Percentiles rank a stretch among this genome's conserved stretches.
Conservation (phyloP, 768 basidiomycete genomes). For the Russula dissimulans region DNA sequence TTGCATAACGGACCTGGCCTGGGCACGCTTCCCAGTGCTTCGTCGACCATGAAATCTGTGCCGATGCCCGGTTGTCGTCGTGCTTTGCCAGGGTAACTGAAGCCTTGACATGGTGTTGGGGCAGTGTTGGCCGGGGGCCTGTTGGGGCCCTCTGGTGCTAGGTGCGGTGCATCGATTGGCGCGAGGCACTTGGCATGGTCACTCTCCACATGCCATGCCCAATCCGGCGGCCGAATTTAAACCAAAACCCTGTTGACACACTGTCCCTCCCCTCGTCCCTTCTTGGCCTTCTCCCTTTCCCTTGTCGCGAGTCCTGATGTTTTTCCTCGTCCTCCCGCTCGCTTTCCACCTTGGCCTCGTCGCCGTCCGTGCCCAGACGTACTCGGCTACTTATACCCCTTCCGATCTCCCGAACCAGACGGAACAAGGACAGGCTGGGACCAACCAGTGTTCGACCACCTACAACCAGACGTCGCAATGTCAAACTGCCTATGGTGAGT, state of each 20-base stretch:
- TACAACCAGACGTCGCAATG: constrained; percentile 50
- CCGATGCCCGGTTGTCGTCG: too few relatives aligned
- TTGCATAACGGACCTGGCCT: too few relatives aligned
- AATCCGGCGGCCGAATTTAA: too few relatives aligned
- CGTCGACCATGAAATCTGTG: too few relatives aligned
- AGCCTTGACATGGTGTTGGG: too few relatives aligned
- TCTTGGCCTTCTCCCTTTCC: not conserved
- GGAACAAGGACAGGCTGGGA: constrained; percentile 52
- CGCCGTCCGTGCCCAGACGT: constrained; percentile 26
- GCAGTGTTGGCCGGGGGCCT: too few relatives aligned
- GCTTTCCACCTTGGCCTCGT: constrained; percentile 12
- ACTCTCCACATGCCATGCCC: not conserved
- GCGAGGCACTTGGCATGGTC: too few relatives aligned
- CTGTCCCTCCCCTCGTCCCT: not conserved
- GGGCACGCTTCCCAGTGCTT: too few relatives aligned
- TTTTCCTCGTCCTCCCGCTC: constrained; percentile 7
- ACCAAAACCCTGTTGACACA: too few relatives aligned
- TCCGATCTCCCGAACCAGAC: constrained; percentile 38
- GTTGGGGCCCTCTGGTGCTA: too few relatives aligned
- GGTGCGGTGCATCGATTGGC: too few relatives aligned
- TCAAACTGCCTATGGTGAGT: constrained; percentile 55
- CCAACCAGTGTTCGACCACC: constrained; percentile 54
- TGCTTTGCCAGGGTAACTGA: too few relatives aligned
- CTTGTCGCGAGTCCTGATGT: not conserved
- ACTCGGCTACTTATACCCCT: constrained; percentile 42